These are phyloP conservation scores for Papiliotrema flavescens DNA, from an alignment of 1,284 basidiomycete genomes.

Conservation along the genomic window DNA sequence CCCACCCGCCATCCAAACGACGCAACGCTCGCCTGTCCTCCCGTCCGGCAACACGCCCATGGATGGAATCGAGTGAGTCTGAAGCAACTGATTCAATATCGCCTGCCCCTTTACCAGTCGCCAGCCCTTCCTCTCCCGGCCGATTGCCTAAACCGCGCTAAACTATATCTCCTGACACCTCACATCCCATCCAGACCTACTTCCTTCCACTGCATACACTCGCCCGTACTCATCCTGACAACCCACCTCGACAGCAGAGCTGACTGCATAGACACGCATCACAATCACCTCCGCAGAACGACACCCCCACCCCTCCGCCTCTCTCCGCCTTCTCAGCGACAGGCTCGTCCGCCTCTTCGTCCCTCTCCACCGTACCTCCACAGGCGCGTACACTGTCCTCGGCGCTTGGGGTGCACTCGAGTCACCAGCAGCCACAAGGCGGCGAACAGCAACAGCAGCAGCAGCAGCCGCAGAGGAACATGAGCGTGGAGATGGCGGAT, in stretches of 20 bases:
- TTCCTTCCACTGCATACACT: too few relatives aligned
- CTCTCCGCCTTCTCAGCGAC: conserved; percentile 9
- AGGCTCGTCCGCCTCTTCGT: conserved; percentile 27
- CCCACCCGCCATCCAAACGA: neutral
- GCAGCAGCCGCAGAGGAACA: conserved; percentile 8
- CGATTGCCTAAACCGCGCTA: neutral
- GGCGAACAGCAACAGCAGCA: too few relatives aligned
- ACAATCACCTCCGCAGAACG: neutral
- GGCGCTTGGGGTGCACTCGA: conserved; percentile 26
- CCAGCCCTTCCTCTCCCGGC: conserved; percentile 11
- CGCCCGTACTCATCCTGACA: too few relatives aligned
- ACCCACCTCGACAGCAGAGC: too few relatives aligned
- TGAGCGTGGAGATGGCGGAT: conserved; percentile 45
- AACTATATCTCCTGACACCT: neutral
- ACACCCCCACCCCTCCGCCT: neutral
- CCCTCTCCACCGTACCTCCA: conserved; percentile 25
- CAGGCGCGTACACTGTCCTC: conserved; percentile 29
- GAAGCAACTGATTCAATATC: too few relatives aligned
- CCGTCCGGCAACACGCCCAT: neutral
- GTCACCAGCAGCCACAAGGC: conserved; percentile 11
- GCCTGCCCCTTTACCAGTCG: conserved; percentile 2
- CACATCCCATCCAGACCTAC: neutral
- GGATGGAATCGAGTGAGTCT: conserved; percentile 4
- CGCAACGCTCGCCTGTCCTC: neutral
- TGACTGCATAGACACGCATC: neutral